Conservation (phyloP, 768 basidiomycete genomes). For the Podaxis carcinomalis region DNA sequence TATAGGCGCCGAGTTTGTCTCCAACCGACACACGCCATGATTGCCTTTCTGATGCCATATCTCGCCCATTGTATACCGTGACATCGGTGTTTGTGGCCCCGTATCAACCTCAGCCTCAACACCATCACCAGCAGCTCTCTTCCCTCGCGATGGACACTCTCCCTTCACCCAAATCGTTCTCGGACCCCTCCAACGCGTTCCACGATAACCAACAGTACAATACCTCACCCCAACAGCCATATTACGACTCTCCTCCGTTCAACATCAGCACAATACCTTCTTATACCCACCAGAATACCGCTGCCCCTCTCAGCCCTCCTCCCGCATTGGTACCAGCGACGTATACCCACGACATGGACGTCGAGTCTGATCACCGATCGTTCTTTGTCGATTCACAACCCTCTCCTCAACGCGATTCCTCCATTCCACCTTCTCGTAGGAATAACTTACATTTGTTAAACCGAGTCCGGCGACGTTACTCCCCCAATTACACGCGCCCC, state of each 20-base stretch:
- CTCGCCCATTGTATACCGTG: background rate
- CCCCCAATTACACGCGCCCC: background rate
- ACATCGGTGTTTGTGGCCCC: background rate
- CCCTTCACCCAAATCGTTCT: background rate
- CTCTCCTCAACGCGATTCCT: background rate
- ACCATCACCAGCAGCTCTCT: background rate
- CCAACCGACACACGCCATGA: background rate
- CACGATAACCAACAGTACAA: background rate
- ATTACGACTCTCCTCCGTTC: background rate
- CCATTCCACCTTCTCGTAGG: constrained; percentile 2
- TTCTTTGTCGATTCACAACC: background rate
- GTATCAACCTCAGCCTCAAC: background rate
- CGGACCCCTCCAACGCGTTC: background rate
- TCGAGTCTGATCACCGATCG: background rate
- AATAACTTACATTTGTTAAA: background rate
- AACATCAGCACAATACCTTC: background rate
- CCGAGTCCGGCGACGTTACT: background rate
- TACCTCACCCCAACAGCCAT: background rate
- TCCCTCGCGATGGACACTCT: constrained; percentile 4
- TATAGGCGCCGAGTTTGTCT: background rate
- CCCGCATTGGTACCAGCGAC: constrained; percentile 1
- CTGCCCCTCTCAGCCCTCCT: constrained; percentile 2
- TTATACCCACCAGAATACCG: background rate
- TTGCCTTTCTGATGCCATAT: background rate
- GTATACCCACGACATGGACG: background rate